Base-by-base conservation (phyloP, 768 basidiomycete species). In the Amanita subjunquillea region DNA sequence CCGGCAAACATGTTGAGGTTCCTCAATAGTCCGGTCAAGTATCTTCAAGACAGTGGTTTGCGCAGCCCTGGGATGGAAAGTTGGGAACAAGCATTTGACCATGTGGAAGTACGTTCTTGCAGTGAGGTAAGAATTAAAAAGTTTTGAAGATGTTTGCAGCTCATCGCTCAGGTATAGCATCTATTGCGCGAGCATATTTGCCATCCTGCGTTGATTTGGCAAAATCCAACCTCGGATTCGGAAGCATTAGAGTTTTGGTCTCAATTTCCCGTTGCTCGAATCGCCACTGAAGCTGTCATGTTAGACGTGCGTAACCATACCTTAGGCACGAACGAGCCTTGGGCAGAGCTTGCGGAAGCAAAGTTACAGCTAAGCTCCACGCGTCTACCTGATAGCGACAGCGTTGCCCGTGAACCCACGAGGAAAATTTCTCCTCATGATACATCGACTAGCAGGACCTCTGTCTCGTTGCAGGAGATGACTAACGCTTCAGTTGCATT, bases 1-100 rank as follows among this genome's bases (percentile, higher is more conserved):
- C 93, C 93, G 1, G 87, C 84, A 67, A 96, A 94, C 69, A 74
- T 88, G 39, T 71, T 95, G 54, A 78, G 76, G 50, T 96, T 96
- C 65, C 66, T 93, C 50, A 80, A 82, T 48, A 70, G 74, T 47
- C 89, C 93, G 1, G 72, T 74, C 7, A 64, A 67, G 36, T 92
- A 91, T 58, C 67, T 96, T 15, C 65, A 63, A 6, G 73, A 77
- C 23, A 75, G 69, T 57, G 61, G 63, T 3, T 67, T 78, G 34
- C 66, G 75, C 44, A 77, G 78, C 47, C 80, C 87, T 1, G 90
- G 85, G 58, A 70, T 72, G n/a, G 72, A 82, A 41, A 72, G 71
- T 34, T 94, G 92, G 92, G 75, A 78, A 47, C 69, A 81, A 4
- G 80, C 75, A 6, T 68, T 93, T 32, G 81, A 88, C 55, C 75